These are phyloP conservation scores for Erysimum cheiranthoides DNA, from an alignment of 345 rosid species.

Conservation along the genomic window DNA sequence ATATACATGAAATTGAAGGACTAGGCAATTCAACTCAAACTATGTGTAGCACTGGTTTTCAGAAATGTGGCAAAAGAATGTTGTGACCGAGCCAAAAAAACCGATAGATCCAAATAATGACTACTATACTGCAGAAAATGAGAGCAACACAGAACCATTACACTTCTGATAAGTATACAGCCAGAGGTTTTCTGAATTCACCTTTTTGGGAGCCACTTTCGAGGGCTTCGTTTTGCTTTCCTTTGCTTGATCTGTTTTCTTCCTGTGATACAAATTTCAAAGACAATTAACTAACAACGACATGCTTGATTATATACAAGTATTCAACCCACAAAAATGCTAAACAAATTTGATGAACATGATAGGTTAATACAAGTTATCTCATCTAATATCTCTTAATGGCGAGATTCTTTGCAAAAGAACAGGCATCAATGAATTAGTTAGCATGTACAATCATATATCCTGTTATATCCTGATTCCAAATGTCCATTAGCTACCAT, in stretches of 20 bases:
- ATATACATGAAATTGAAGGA: neutral
- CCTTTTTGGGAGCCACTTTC: constrained; percentile 49
- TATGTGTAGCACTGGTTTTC: neutral
- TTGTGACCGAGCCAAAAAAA: neutral
- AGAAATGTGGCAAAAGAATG: neutral
- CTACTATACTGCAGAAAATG: neutral
- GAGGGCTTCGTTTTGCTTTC: constrained; percentile 37
- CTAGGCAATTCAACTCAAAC: neutral
- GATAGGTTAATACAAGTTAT: neutral
- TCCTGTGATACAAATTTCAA: constrained; percentile 38
- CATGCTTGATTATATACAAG: neutral
- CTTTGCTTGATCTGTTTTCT: constrained; percentile 11
- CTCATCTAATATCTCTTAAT: neutral
- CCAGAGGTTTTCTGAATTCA: constrained; percentile 35
- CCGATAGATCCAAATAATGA: neutral
- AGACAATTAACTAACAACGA: neutral
- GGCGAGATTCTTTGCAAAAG: neutral
- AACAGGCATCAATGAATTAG: neutral
- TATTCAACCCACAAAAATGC: constrained; percentile 11
- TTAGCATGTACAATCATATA: constrained; percentile 18
- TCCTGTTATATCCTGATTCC: constrained; percentile 20
- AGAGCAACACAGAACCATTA: constrained; percentile 14
- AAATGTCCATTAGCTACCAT: constrained; percentile 27
- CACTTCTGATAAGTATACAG: constrained; percentile 24
- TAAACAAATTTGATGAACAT: constrained; percentile 2